Evolutionary conservation across 495 filamentous ascomycete genomes (phyloP).

Genomic region (Aspergillus avenaceus): DNA sequence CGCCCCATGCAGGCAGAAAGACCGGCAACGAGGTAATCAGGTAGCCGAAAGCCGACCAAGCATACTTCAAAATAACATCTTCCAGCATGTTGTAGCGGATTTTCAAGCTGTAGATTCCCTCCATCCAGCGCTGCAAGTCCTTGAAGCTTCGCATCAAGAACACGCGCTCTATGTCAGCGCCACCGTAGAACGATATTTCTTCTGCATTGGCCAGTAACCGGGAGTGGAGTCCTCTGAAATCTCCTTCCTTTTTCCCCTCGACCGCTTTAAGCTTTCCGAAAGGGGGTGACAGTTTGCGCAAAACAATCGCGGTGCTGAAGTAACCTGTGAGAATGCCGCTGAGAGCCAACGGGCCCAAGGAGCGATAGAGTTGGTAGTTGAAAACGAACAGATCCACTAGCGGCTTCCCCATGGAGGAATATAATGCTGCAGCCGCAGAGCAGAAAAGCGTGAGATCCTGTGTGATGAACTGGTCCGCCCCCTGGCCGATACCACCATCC

Average conservation of each 20-base stretch:
- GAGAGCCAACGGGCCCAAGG: slow-evolving; percentile 83
- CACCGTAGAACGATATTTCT: slow-evolving; percentile 98
- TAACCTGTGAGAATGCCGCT: slow-evolving; percentile 87
- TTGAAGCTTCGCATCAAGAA: slow-evolving; percentile 89
- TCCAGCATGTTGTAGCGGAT: slow-evolving; percentile 98
- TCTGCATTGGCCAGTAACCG: slow-evolving; percentile 95
- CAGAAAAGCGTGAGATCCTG: slow-evolving; percentile 96
- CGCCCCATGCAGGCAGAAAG: slow-evolving; percentile 94
- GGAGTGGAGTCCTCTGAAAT: slow-evolving; percentile 86
- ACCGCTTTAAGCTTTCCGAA: slow-evolving; percentile 96
- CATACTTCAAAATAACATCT: slow-evolving; percentile 97
- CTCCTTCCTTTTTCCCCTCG: slow-evolving; percentile 88
- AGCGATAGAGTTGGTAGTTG: slow-evolving; percentile 93
- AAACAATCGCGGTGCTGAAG: slow-evolving; percentile 81
- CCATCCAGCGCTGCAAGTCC: slow-evolving; percentile 90
- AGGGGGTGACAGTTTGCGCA: slow-evolving; percentile 83
- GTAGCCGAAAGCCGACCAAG: slow-evolving; percentile 97
- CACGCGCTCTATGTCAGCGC: slow-evolving; percentile 84
- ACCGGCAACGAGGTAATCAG: slow-evolving; percentile 87
- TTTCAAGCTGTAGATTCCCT: slow-evolving; percentile 91
- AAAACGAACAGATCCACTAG: slow-evolving; percentile 94
- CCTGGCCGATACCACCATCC: slow-evolving; percentile 88
- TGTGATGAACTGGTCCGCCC: slow-evolving; percentile 95
- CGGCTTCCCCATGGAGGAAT: slow-evolving; percentile 94
- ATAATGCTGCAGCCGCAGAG: slow-evolving; percentile 83